phyloP scores from a whole-genome alignment of 1,139 yeast genomes.

The Pichia cactophila region DNA sequence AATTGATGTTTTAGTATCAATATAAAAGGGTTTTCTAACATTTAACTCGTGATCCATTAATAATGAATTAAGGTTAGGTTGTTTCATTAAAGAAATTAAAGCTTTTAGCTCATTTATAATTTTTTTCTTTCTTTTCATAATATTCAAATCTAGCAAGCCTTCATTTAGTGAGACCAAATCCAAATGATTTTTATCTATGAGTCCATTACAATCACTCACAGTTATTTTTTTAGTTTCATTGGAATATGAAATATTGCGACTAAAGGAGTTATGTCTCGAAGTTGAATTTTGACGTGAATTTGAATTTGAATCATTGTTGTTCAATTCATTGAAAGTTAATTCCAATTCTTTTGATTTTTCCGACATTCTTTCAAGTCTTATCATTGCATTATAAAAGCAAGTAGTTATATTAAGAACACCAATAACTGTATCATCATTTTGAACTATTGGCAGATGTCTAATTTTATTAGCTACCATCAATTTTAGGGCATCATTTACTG shows the following conservation, averaged over 20 bases:
- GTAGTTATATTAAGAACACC: slow-evolving; percentile 37
- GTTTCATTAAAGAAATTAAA: slow-evolving; percentile 31
- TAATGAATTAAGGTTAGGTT: slow-evolving; percentile 31
- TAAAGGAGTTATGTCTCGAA: not conserved
- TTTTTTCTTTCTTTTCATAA: slow-evolving; percentile 20
- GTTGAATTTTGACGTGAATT: slow-evolving; percentile 17
- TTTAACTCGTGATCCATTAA: slow-evolving; percentile 21
- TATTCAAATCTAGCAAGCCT: slow-evolving; percentile 20
- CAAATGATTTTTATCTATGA: slow-evolving; percentile 13
- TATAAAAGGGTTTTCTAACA: slow-evolving; percentile 26
- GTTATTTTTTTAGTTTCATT: slow-evolving; percentile 5
- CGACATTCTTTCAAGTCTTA: slow-evolving; percentile 32
- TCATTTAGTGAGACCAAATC: slow-evolving; percentile 17
- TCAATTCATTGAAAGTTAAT: slow-evolving; percentile 29
- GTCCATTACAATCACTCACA: slow-evolving; percentile 2
- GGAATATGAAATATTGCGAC: slow-evolving; percentile 6
- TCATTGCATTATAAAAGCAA: slow-evolving; percentile 37
- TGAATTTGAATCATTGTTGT: slow-evolving; percentile 14
- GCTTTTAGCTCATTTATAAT: slow-evolving; percentile 29
- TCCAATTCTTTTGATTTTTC: slow-evolving; percentile 30
- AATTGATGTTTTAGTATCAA: slow-evolving; percentile 31
- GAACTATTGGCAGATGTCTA: slow-evolving; percentile 34
- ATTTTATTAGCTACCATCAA: slow-evolving; percentile 33
- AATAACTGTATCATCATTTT: slow-evolving; percentile 27
- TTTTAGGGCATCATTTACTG: slow-evolving; percentile 33